Evolutionary conservation across 768 basidiomycete species (phyloP).

Genomic region (Cystofilobasidium capitatum): DNA sequence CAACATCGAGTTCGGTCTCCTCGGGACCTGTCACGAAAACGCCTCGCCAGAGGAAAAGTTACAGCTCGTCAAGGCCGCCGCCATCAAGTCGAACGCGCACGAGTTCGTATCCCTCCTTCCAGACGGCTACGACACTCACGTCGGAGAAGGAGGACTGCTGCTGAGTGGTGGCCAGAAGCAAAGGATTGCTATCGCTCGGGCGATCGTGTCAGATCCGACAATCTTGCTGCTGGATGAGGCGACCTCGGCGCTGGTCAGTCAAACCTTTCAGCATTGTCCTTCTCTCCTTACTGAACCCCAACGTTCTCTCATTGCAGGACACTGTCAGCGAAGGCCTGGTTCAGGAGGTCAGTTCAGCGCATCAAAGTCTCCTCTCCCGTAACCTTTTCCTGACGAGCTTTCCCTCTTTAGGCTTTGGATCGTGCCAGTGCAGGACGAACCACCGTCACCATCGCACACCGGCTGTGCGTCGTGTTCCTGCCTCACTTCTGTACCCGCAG

Average conservation of each 20-base stretch:
- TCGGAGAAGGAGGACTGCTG: slow-evolving; percentile 79
- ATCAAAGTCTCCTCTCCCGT: neutral
- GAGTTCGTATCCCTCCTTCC: slow-evolving; percentile 73
- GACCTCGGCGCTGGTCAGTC: too few species aligned
- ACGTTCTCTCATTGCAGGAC: too few species aligned
- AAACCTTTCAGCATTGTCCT: too few species aligned
- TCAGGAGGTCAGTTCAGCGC: slow-evolving; percentile 52
- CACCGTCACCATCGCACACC: slow-evolving; percentile 44
- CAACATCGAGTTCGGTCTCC: slow-evolving; percentile 78
- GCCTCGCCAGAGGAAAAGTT: slow-evolving; percentile 64
- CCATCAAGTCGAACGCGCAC: slow-evolving; percentile 79
- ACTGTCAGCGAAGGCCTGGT: slow-evolving; percentile 84
- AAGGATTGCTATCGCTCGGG: slow-evolving; percentile 79
- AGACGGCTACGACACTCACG: slow-evolving; percentile 73
- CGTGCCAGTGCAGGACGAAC: slow-evolving; percentile 30
- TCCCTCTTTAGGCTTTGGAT: neutral
- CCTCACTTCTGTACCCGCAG: too few species aligned
- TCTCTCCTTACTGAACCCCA: too few species aligned
- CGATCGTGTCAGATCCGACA: slow-evolving; percentile 76
- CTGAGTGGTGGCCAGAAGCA: slow-evolving; percentile 79
- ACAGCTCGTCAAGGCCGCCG: slow-evolving; percentile 68
- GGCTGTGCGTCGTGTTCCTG: too few species aligned
- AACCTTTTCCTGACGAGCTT: too few species aligned
- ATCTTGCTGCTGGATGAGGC: too few species aligned
- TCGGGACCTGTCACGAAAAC: slow-evolving; percentile 59